Evolutionary conservation across 495 filamentous ascomycete species (phyloP).

Genomic region (Talaromyces ruber): DNA sequence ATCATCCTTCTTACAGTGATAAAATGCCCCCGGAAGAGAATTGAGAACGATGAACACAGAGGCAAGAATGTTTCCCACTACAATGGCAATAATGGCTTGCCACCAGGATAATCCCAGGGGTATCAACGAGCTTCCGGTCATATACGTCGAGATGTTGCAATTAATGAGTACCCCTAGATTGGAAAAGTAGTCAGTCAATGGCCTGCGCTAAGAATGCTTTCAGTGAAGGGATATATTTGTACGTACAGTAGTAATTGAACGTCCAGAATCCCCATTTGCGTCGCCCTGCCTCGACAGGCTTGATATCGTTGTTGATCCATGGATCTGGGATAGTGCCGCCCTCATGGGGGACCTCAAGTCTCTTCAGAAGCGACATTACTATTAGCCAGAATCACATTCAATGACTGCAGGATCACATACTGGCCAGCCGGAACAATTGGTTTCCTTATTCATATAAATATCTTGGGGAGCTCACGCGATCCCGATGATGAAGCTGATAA

Average conservation of each 20-base stretch:
- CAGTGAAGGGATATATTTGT: background rate
- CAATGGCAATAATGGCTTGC: conserved; percentile 17
- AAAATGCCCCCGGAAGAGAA: conserved; percentile 15
- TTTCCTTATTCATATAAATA: background rate
- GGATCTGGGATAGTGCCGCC: conserved; percentile 10
- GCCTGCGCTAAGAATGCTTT: background rate
- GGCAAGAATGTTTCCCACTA: conserved; percentile 10
- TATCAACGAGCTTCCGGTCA: conserved; percentile 18
- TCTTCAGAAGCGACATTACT: conserved; percentile 2
- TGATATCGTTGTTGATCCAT: conserved; percentile 22
- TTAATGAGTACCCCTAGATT: conserved; percentile 15
- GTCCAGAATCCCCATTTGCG: conserved; percentile 20
- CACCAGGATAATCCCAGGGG: conserved; percentile 19
- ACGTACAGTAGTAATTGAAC: conserved; percentile 19
- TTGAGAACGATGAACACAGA: conserved; percentile 12
- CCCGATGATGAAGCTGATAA: background rate
- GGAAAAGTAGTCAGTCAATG: background rate
- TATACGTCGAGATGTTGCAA: conserved; percentile 16
- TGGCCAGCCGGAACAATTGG: background rate
- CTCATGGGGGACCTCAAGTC: conserved; percentile 11
- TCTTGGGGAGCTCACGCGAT: background rate
- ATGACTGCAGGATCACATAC: background rate
- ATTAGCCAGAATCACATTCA: background rate
- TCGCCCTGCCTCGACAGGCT: conserved; percentile 16
- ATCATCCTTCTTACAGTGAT: conserved; percentile 11